These are phyloP conservation scores for Microdochium trichocladiopsis DNA, from an alignment of 2,329 filamentous ascomycete genomes.

Conservation along the genomic window DNA sequence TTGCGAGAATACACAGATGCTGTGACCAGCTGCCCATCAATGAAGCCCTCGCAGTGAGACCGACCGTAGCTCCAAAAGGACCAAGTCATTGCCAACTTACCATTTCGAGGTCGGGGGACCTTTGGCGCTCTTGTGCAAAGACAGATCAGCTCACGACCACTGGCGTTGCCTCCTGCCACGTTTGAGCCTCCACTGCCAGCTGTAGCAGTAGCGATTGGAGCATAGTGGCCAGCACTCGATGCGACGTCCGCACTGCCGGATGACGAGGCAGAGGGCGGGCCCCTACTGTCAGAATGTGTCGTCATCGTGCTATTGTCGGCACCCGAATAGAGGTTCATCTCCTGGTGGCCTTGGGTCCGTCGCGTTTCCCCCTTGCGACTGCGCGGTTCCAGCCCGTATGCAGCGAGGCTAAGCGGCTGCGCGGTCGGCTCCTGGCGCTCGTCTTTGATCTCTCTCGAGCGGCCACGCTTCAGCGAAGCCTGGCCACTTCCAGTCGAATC, in stretches of 20 bases:
- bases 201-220: neutral
- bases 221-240: neutral
- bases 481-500: neutral
- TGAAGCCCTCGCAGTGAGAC: neutral
- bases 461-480: neutral
- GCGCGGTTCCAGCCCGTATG: neutral
- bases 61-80: neutral
- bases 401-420: neutral
- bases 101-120: constrained; percentile 51
- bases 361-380: neutral
- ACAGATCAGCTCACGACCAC: constrained; percentile 39
- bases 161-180: neutral
- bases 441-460: neutral
- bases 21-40: neutral
- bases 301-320: neutral
- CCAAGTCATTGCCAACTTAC: constrained; percentile 29
- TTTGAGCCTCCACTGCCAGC: neutral
- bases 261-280: neutral
- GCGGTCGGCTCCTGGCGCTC: neutral
- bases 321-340: neutral
- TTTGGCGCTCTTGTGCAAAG: constrained; percentile 50
- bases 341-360: neutral
- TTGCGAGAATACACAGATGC: too few species aligned
- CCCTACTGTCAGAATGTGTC: neutral
- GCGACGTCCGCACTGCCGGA: neutral